A percentile compares a stretch with the other conserved stretches of the same genome.
phyloP scores from a whole-genome alignment of 768 basidiomycete species.

The Trametes meyenii region DNA sequence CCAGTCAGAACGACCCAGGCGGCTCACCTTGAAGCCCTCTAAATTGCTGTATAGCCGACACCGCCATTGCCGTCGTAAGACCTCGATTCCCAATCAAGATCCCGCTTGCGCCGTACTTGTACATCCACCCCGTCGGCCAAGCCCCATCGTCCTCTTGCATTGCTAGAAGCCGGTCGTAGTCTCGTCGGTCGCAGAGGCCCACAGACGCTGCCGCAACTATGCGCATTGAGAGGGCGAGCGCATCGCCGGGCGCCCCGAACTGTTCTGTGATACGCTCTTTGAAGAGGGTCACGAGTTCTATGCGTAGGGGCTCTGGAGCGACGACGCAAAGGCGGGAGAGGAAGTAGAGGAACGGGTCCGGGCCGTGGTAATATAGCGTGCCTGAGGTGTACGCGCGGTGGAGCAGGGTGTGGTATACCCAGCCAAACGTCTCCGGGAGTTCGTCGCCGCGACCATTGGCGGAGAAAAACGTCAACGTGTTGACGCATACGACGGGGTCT shows the following conservation, averaged over 20 bases:
- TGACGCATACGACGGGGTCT: constrained; percentile 54
- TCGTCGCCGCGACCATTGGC: constrained; percentile 47
- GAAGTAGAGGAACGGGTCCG: constrained; percentile 52
- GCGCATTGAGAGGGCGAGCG: constrained; percentile 54
- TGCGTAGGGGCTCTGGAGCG: neutral
- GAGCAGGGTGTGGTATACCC: constrained; percentile 48
- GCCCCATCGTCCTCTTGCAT: constrained; percentile 54
- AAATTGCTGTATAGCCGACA: constrained; percentile 41
- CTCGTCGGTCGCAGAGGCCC: constrained; percentile 44
- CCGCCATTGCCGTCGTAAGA: constrained; percentile 54
- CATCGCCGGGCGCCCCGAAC: constrained; percentile 49
- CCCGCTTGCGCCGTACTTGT: constrained; percentile 50
- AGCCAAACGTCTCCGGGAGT: constrained; percentile 43
- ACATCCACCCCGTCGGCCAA: constrained; percentile 57
- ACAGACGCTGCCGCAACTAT: constrained; percentile 45
- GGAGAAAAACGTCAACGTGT: constrained; percentile 48
- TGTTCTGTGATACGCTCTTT: constrained; percentile 47
- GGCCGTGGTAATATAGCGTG: constrained; percentile 49
- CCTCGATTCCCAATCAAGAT: constrained; percentile 52
- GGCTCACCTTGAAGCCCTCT: neutral
- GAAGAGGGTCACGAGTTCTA: constrained; percentile 40
- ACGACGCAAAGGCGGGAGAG: constrained; percentile 44
- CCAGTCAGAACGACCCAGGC: neutral
- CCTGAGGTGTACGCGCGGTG: constrained; percentile 53
- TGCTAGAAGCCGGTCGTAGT: constrained; percentile 44